Evolutionary conservation across 2,329 filamentous ascomycete species (phyloP).

Genomic region (Pyrenochaeta sp.): DNA sequence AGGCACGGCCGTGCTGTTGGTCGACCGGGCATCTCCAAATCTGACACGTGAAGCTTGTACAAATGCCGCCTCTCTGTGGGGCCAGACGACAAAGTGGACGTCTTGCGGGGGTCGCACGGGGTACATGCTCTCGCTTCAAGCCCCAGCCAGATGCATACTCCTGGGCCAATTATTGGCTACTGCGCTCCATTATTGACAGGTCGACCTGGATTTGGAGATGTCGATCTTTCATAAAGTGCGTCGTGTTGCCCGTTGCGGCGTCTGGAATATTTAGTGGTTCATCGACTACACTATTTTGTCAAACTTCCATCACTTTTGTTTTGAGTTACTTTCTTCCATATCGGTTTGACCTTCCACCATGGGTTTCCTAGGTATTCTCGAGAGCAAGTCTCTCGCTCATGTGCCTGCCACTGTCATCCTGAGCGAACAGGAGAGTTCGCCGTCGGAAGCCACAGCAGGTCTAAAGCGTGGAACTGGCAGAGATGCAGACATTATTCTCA

Average conservation of each 20-base stretch:
- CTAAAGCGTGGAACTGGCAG: constrained; percentile 44
- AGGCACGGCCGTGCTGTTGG: constrained; percentile 4
- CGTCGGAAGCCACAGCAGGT: constrained; percentile 21
- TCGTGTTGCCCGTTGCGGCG: constrained; percentile 2
- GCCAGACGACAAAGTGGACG: constrained; percentile 11
- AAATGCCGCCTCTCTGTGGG: constrained; percentile 21
- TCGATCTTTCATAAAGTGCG: constrained; percentile 14
- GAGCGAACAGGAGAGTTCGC: constrained; percentile 29
- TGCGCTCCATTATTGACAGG: no score
- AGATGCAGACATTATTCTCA: constrained; percentile 41
- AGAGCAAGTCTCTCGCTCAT: constrained; percentile 43
- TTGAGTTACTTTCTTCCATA: background rate
- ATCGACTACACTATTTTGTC: background rate
- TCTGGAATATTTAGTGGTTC: background rate
- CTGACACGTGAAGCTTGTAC: constrained; percentile 4
- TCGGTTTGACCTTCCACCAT: constrained; percentile 20
- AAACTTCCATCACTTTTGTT: background rate
- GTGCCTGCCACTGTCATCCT: constrained; percentile 45
- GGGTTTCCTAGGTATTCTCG: constrained; percentile 44
- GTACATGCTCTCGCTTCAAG: constrained; percentile 9
- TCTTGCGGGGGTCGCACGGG: constrained; percentile 19
- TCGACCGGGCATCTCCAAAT: constrained; percentile 16
- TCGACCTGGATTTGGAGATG: constrained; percentile 3
- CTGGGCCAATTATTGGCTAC: no score
- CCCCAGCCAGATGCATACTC: constrained; percentile 11